phyloP scores from a whole-genome alignment of 2,329 filamentous ascomycete species.

The Myriangium duriaei region DNA sequence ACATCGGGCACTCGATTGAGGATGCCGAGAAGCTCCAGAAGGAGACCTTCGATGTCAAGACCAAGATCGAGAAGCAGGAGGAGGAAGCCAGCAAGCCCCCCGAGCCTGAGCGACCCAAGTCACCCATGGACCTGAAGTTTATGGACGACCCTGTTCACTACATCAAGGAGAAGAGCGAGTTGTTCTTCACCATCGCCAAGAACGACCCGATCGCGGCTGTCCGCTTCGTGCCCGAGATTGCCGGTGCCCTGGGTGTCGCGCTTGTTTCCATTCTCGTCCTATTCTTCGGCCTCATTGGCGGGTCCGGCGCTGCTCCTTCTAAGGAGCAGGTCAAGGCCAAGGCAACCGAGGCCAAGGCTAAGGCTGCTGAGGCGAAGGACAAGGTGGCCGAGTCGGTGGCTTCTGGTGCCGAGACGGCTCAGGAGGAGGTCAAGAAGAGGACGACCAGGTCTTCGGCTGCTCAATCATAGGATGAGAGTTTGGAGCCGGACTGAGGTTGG shows the following conservation, averaged over 20 bases:
- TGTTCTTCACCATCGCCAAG: constrained; percentile 77
- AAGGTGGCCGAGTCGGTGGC: constrained; percentile 55
- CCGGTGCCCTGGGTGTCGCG: constrained; percentile 63
- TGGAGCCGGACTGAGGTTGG: constrained; percentile 8
- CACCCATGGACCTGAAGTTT: constrained; percentile 71
- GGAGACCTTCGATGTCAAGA: constrained; percentile 86
- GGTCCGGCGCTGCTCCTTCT: constrained; percentile 47
- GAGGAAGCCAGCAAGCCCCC: constrained; percentile 74
- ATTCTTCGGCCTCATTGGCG: constrained; percentile 53
- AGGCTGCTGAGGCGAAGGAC: constrained; percentile 50
- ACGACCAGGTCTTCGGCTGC: constrained; percentile 30
- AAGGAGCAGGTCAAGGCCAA: constrained; percentile 58
- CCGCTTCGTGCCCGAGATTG: constrained; percentile 84
- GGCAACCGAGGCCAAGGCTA: constrained; percentile 64
- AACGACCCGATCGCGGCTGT: constrained; percentile 71
- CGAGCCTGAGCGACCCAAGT: constrained; percentile 51
- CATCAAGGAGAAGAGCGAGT: constrained; percentile 82
- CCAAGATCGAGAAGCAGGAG: constrained; percentile 66
- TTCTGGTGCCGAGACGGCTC: constrained; percentile 58
- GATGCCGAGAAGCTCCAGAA: constrained; percentile 81
- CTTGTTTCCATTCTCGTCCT: constrained; percentile 58
- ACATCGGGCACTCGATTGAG: constrained; percentile 92
- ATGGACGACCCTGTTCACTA: constrained; percentile 78
- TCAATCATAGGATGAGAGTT: constrained; percentile 9
- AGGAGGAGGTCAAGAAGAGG: constrained; percentile 54